Percentiles rank a stretch among this genome's conserved stretches.
Conservation (phyloP, 2,329 filamentous ascomycete species). For the Phaeosphaeriaceae sp. region DNA sequence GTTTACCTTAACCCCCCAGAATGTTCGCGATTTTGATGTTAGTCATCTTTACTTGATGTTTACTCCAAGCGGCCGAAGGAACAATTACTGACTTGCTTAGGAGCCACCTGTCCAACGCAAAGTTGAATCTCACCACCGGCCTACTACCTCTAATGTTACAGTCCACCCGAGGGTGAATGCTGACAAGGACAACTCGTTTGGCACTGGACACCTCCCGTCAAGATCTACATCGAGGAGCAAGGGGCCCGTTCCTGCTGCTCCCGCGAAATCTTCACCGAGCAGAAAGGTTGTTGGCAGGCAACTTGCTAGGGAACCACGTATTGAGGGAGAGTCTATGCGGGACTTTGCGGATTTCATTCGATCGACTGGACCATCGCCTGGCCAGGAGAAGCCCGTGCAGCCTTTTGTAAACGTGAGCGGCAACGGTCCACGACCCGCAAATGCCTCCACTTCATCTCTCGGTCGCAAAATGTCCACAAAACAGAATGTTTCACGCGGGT, state of each 20-base stretch:
- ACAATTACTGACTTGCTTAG: slow-evolving; percentile 17
- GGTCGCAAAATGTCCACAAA: slow-evolving; percentile 38
- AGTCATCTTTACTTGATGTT: slow-evolving; percentile 22
- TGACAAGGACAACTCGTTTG: slow-evolving; percentile 37
- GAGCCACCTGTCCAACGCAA: slow-evolving; percentile 29
- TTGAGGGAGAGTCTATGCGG: slow-evolving; percentile 73
- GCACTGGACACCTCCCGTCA: slow-evolving; percentile 34
- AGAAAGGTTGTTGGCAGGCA: slow-evolving; percentile 37
- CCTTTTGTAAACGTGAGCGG: slow-evolving; percentile 41
- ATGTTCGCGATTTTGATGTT: slow-evolving; percentile 54
- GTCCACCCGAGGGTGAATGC: slow-evolving; percentile 43
- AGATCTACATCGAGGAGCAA: slow-evolving; percentile 32
- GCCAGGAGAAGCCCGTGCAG: slow-evolving; percentile 41
- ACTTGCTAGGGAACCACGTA: slow-evolving; percentile 74
- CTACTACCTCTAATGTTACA: slow-evolving; percentile 33
- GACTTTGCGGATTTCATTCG: slow-evolving; percentile 93
- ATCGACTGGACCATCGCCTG: slow-evolving; percentile 71
- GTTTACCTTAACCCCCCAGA: slow-evolving; percentile 58
- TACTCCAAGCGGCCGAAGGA: background rate
- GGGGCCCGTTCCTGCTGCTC: slow-evolving; percentile 19
- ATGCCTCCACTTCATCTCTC: slow-evolving; percentile 34
- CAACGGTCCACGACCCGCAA: slow-evolving; percentile 23
- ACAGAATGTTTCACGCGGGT: slow-evolving; percentile 18
- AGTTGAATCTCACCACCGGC: slow-evolving; percentile 23
- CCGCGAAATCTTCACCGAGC: slow-evolving; percentile 33